Conservation (phyloP, 495 filamentous ascomycete species). For the Aspergillus baeticus region DNA sequence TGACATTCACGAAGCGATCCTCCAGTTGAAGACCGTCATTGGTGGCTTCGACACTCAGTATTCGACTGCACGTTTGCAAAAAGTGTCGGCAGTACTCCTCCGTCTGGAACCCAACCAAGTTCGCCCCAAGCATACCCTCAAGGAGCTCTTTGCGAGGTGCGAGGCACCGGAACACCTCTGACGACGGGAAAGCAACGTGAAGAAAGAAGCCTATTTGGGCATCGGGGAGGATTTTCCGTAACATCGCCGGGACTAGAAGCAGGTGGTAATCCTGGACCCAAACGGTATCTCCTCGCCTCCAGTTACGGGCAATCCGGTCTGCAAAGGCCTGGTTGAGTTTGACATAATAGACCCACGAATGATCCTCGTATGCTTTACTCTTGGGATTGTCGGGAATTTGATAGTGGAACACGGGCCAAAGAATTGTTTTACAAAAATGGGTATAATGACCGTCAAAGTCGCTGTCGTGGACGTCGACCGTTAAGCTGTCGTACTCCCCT, state of each 20-base stretch:
- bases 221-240: constrained; percentile 80
- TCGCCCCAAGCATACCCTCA: constrained; percentile 87
- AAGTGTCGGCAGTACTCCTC: constrained; percentile 91
- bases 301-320: constrained; percentile 81
- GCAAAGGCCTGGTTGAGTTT: constrained; percentile 89
- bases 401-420: constrained; percentile 93
- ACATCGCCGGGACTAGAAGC: constrained; percentile 86
- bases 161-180: constrained; percentile 89
- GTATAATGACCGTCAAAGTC: constrained; percentile 91
- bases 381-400: constrained; percentile 95
- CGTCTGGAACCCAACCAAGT: constrained; percentile 89
- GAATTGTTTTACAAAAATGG: constrained; percentile 89
- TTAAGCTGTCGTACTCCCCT: constrained; percentile 74
- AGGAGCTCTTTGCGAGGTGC: constrained; percentile 80
- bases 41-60: constrained; percentile 83
- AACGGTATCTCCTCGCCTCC: constrained; percentile 85
- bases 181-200: constrained; percentile 92
- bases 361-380: constrained; percentile 95
- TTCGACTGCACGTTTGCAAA: constrained; percentile 85
- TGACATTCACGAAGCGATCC: constrained; percentile 85
- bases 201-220: constrained; percentile 94
- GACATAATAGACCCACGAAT: constrained; percentile 92
- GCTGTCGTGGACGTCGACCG: constrained; percentile 79
- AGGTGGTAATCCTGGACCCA: constrained; percentile 97
- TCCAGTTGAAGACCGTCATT: constrained; percentile 87